Evolutionary conservation across 202 grass and related monocot genomes (phyloP).

Genomic region (Elaeis oleifera): DNA sequence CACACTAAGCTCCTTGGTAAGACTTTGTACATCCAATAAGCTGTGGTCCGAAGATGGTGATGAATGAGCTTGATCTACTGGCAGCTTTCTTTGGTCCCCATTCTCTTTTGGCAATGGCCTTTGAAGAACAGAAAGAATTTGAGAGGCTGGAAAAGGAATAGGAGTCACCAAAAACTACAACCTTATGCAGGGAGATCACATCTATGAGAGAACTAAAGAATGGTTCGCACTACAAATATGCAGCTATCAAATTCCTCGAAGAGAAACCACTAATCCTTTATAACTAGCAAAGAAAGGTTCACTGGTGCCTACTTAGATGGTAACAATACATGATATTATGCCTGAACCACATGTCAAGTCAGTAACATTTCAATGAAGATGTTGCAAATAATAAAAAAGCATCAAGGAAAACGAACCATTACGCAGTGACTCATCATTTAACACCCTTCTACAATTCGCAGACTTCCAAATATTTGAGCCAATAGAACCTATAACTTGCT

Average conservation of each 20-base stretch:
- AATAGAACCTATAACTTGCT: background rate
- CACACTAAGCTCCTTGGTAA: background rate
- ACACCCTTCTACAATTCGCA: background rate
- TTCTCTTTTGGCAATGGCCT: conserved; percentile 27
- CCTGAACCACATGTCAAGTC: background rate
- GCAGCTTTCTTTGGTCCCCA: background rate
- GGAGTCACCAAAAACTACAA: background rate
- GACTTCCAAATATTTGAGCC: background rate
- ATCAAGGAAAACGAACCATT: conserved; percentile 3
- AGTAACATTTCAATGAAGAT: background rate
- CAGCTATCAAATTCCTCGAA: background rate
- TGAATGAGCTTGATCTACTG: conserved; percentile 15
- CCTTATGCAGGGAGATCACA: background rate
- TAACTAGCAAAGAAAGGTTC: too few species aligned
- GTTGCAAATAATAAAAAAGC: background rate
- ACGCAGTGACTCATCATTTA: background rate
- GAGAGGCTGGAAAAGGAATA: conserved; percentile 40
- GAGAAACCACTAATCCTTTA: too few species aligned
- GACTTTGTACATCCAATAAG: too few species aligned
- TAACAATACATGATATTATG: too few species aligned
- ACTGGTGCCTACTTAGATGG: too few species aligned
- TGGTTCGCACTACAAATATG: background rate
- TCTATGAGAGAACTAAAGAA: background rate
- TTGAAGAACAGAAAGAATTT: conserved; percentile 66
- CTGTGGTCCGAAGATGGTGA: conserved; percentile 6